Base-by-base conservation (phyloP, 2,329 filamentous ascomycete species). In the Didymella glomerata region DNA sequence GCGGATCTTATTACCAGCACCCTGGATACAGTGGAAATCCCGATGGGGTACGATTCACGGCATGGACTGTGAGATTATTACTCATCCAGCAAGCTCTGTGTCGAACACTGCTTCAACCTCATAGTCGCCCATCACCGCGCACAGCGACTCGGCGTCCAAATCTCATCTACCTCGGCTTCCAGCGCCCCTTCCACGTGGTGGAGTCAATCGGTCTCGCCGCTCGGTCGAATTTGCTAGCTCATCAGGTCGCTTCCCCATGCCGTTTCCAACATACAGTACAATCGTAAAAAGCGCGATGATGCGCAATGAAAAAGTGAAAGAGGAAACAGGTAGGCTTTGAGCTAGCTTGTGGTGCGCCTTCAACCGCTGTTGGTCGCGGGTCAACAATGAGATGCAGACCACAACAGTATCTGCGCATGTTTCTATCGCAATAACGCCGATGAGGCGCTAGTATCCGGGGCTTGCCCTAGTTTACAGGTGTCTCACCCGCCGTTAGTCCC, bases 1-100 rank as follows among this genome's bases (percentile, higher is more conserved):
- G 48, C 44, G 48, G 44, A 57, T 57, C 55, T 13, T 48, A 27
- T 36, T 13, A 48, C 48, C 54, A 14, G 25, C 20, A 20, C 22
- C 5, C 20, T 36, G 49, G 49, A 13, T 45, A 25, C 44, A 18
- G 28, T 28, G 44, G 38, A 14, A 38, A 56, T 56, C 40, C 13
- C 11, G 7, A 40, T 18, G 44, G 25, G 20, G 14, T 44, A 10
- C 36, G 20, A 27, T 48, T 42, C 22, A 34, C 48, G n/a, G 11
- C 24, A 18, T 32, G 2, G 14, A 14, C 14, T n/a, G 8, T 16
- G 24, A 25, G 18, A 3, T 9, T 9, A 4, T 27, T 24, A 14
- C 11, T 14, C 16, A 6, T 10, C 16, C 41, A 25, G 4, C 5
- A n/a, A 44, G 14, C 16, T 7, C 22, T n/a, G 20, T 20, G 20